Conservation (phyloP, 2,329 filamentous ascomycete genomes). For the Penicillium sp. region DNA sequence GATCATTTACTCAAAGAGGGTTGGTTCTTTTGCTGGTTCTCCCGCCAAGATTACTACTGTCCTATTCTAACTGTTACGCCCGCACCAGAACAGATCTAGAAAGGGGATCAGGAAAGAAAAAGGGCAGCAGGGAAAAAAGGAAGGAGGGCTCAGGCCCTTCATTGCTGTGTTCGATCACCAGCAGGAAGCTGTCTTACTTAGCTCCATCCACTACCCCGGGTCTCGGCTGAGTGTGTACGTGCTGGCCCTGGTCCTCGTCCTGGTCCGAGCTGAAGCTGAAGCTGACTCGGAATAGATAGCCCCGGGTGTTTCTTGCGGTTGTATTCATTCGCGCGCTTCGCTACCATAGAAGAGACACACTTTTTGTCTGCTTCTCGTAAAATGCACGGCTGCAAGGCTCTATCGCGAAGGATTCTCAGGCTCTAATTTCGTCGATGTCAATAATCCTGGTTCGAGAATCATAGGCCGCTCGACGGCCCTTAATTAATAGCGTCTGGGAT, state of each 20-base stretch:
- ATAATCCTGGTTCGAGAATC: not conserved
- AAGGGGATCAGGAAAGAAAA: not conserved
- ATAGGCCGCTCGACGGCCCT: not conserved
- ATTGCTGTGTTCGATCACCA: slow-evolving; percentile 5
- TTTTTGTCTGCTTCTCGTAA: not conserved
- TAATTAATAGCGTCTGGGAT: not conserved
- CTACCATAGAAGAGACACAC: slow-evolving; percentile 1
- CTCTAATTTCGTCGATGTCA: too few species aligned
- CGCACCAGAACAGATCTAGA: not conserved
- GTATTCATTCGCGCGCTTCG: not conserved
- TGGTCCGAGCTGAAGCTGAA: slow-evolving; percentile 2
- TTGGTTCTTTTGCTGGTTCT: not conserved
- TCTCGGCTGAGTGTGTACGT: not conserved
- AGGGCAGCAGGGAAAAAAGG: not conserved
- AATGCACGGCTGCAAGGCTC: not conserved
- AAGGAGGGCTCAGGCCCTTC: slow-evolving; percentile 4
- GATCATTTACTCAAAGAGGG: not conserved
- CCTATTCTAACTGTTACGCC: not conserved
- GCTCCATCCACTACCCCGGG: not conserved
- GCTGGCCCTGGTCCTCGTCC: not conserved
- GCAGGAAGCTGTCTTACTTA: not conserved
- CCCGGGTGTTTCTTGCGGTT: not conserved
- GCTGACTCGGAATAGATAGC: not conserved
- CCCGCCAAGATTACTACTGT: not conserved
- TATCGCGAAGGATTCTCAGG: not conserved